Evolutionary conservation across 1,284 basidiomycete species (phyloP), one percentile per base, ranked within the genome.

Genomic region (Apiotrichum montevideense): DNA sequence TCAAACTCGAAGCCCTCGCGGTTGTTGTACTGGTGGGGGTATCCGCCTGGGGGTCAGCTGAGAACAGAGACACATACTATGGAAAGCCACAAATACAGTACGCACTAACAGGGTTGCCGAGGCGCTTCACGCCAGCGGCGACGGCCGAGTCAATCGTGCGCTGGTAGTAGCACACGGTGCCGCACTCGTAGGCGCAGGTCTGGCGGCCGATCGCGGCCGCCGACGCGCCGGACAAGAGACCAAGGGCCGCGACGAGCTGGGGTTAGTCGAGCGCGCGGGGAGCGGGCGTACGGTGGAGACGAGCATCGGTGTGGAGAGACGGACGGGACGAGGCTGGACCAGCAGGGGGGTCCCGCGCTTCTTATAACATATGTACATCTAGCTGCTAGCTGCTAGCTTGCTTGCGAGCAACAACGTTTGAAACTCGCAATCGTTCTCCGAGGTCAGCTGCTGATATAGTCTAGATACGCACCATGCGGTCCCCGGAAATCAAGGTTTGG

Each of bases 21-120:
- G 39, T 50, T 32, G 46, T 21, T 14, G 48, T 50, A 50, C 48
- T 41, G 39, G 48, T 50, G 48, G 11, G 48, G 48, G 48, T 50
- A 50, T 14, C 14, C 29, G 37, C 39, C 48, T 50, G 35, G 21
- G 21, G 21, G 21, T 21, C 21, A 21, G 21, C 21, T n/a, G n/a
- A n/a, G n/a, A n/a, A n/a, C n/a, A 37, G 7, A 37, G 37, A 7
- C 7, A 7, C 6, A 35, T 32, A 14, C n/a, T 2, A 4, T 13
- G 35, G 6, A 10, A 15, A 48, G n/a, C 7, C 32, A 14, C 11
- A 6, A n/a, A 6, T 21, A 3, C n/a, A n/a, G n/a, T n/a, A 48
- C 35, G 11, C 7, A 49, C 47, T 21, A 13, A 15, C 47, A 29
- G 21, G 21, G 29, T 14, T 10, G 9, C 41, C 10, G 15, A 50